These are phyloP conservation scores for Smallanthus sonchifolius DNA, from an alignment of 129 eudicot species.

Conservation along the genomic window DNA sequence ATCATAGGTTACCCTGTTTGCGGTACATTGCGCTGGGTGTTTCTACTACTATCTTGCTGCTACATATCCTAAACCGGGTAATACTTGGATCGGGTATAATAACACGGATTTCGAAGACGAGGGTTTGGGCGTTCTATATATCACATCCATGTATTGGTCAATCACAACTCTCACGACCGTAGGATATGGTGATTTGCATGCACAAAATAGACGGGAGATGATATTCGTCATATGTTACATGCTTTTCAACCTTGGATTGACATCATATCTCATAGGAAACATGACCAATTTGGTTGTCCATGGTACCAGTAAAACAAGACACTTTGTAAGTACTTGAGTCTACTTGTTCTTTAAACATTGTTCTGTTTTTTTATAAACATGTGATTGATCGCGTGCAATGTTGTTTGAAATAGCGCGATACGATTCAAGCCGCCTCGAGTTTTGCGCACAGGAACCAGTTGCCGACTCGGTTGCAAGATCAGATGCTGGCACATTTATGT, in stretches of 20 bases:
- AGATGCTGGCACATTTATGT: conserved; percentile 62
- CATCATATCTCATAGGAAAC: conserved; percentile 67
- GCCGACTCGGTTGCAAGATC: conserved; percentile 57
- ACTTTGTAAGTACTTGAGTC: conserved; percentile 70
- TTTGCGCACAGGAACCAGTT: conserved; percentile 64
- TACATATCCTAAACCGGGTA: conserved; percentile 26
- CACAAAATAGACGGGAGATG: conserved; percentile 58
- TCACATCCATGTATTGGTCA: conserved; percentile 72
- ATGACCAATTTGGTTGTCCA: conserved; percentile 88
- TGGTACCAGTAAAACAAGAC: conserved; percentile 60
- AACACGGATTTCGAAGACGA: conserved; percentile 19
- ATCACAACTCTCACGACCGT: conserved; percentile 59
- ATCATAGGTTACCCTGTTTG: conserved; percentile 65
- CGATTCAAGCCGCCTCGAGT: conserved; percentile 66
- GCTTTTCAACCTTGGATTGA: conserved; percentile 70
- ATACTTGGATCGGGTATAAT: conserved; percentile 51
- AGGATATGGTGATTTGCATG: conserved; percentile 80
- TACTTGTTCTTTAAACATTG: neutral
- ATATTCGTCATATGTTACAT: conserved; percentile 48
- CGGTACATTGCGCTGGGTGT: conserved; percentile 61
- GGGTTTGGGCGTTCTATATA: conserved; percentile 32
- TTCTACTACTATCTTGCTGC: conserved; percentile 58
- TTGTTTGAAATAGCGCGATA: conserved; percentile 42
- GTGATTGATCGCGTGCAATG: neutral
- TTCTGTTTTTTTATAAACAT: neutral